Percentiles rank a stretch among this genome's conserved stretches.
phyloP scores from a whole-genome alignment of 2,329 filamentous ascomycete genomes.

The Mollisiaceae sp. region DNA sequence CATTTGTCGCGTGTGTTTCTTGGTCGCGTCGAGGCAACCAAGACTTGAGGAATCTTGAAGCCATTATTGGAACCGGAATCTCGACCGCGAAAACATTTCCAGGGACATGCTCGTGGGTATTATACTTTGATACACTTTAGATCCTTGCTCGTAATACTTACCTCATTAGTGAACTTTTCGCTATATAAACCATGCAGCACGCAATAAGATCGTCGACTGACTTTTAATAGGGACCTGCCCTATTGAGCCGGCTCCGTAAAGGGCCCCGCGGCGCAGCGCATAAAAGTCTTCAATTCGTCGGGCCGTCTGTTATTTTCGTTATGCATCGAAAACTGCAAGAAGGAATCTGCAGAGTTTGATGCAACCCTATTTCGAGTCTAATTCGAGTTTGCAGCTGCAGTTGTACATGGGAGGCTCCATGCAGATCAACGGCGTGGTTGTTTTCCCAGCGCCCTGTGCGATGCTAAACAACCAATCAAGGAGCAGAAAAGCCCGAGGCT shows the following conservation, averaged over 20 bases:
- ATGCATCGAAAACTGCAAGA: not conserved
- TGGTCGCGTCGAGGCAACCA: not conserved
- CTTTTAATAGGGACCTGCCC: not conserved
- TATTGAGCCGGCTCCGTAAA: not conserved
- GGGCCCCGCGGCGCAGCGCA: not conserved
- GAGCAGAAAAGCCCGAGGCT: not conserved
- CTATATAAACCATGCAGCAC: not conserved
- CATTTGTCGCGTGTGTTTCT: not conserved
- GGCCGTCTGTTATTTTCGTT: not conserved
- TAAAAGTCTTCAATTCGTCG: not conserved
- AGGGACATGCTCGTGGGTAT: not conserved
- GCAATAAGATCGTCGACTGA: constrained; percentile 5
- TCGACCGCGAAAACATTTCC: not conserved
- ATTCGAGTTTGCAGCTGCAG: not conserved
- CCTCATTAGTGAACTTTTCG: not conserved
- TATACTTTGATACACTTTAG: not conserved
- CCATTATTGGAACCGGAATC: not conserved
- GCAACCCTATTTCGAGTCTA: too few relatives aligned
- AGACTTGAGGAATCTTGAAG: constrained; percentile 1
- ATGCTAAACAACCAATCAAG: not conserved
- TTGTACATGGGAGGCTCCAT: not conserved
- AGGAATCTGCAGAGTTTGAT: too few relatives aligned
- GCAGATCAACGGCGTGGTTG: not conserved
- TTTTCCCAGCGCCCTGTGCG: not conserved
- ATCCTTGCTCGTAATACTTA: not conserved